Evolutionary conservation across 257 asterid species (phyloP).

Genomic region (Nicotiana paniculata): DNA sequence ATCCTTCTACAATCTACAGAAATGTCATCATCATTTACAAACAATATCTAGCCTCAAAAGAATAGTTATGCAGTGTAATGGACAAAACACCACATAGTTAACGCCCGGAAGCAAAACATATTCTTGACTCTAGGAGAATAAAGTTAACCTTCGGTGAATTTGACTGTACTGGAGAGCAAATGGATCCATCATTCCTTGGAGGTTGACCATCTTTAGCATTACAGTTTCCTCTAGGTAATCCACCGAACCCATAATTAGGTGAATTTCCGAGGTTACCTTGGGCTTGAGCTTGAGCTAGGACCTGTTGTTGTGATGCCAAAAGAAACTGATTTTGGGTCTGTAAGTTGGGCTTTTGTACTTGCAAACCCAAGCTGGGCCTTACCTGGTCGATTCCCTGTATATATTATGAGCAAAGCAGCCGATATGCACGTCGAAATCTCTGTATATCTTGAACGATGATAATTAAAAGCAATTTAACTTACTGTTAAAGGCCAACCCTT

Average conservation of each 20-base stretch:
- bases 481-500: conserved; percentile 99
- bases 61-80: neutral
- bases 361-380: conserved; percentile 31
- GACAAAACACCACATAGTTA: neutral
- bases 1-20: neutral
- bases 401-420: conserved; percentile 9
- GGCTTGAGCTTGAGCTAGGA: conserved; percentile 83
- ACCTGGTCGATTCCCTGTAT: neutral
- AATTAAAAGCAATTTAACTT: conserved; percentile 28
- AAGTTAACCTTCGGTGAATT: conserved; percentile 78
- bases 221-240: conserved; percentile 75
- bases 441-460: neutral
- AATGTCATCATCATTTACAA: neutral
- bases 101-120: neutral
- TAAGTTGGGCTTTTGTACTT: conserved; percentile 81
- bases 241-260: conserved; percentile 74
- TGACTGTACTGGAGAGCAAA: conserved; percentile 93
- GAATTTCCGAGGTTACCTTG: conserved; percentile 75
- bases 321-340: conserved; percentile 48
- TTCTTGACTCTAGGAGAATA: conserved; percentile 5
- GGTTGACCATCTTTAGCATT: conserved; percentile 88
- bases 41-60: neutral
- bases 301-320: conserved; percentile 23
- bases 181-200: conserved; percentile 87
- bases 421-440: neutral